Conservation (phyloP, 2,329 filamentous ascomycete genomes). For the Pseudofabraea citricarpa region DNA sequence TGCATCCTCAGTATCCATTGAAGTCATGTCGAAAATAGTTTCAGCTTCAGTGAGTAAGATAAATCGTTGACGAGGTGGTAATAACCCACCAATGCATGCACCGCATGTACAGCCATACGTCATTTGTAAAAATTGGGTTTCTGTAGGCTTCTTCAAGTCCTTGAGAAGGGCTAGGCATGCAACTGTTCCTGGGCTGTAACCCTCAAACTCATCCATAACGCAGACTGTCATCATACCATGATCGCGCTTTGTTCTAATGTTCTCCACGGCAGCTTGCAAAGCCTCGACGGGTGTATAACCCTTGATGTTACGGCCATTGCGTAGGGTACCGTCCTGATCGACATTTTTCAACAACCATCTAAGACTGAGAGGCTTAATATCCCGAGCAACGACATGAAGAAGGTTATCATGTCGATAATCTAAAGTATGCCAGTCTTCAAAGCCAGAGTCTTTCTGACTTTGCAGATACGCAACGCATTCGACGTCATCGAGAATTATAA, state of each 20-base stretch:
- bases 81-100: conserved; percentile 30
- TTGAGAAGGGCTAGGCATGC: conserved; percentile 23
- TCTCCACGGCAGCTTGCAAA: conserved; percentile 26
- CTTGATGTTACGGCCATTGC: conserved; percentile 22
- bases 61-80: conserved; percentile 32
- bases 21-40: conserved; percentile 16
- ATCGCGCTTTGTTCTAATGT: conserved; percentile 16
- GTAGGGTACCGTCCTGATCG: conserved; percentile 8
- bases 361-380: conserved; percentile 8
- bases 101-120: conserved; percentile 34
- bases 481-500: conserved; percentile 8
- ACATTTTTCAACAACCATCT: conserved; percentile 26
- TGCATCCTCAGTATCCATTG: conserved; percentile 15
- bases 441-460: neutral
- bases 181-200: conserved; percentile 23
- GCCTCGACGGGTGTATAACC: conserved; percentile 31
- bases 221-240: conserved; percentile 9
- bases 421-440: conserved; percentile 7
- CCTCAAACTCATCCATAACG: conserved; percentile 29
- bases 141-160: conserved; percentile 9
- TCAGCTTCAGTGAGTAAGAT: conserved; percentile 26
- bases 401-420: conserved; percentile 11
- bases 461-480: conserved; percentile 14
- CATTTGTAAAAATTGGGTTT: conserved; percentile 19
- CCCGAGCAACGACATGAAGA: conserved; percentile 12